Evolutionary conservation across 306 rosid species (phyloP).

Genomic region (Malus sieversii): DNA sequence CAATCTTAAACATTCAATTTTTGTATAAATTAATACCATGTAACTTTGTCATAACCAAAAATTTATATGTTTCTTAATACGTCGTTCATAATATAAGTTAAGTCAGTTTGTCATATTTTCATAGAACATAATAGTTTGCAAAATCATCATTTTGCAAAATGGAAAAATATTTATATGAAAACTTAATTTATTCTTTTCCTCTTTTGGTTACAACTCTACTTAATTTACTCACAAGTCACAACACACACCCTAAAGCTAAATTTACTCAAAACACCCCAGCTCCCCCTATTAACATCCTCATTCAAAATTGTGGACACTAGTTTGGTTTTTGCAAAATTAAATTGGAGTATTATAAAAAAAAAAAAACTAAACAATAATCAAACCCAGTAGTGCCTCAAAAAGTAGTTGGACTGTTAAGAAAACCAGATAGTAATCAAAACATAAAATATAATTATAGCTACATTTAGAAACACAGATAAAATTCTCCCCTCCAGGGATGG

Average conservation of each 20-base stretch:
- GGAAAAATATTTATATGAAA: too few species aligned
- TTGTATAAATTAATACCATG: neutral
- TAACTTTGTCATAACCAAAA: too few species aligned
- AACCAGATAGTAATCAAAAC: neutral
- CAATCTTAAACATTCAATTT: too few species aligned
- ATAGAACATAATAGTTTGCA: too few species aligned
- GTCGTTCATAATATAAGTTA: too few species aligned
- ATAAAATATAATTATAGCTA: neutral
- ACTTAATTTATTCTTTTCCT: too few species aligned
- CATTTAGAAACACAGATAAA: neutral
- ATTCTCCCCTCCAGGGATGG: neutral
- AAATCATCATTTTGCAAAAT: too few species aligned
- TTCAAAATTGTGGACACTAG: too few species aligned
- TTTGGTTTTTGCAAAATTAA: too few species aligned
- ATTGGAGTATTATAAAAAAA: too few species aligned
- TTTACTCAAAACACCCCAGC: neutral
- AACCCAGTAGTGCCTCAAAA: neutral
- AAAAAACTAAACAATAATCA: too few species aligned
- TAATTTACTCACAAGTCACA: neutral
- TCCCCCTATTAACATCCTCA: neutral
- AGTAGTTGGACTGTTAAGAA: neutral
- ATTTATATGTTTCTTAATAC: too few species aligned
- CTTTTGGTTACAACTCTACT: neutral
- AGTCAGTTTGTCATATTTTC: accelerated
- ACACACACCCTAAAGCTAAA: neutral